These are phyloP conservation scores for Tylopilus subfusipes DNA, from an alignment of 768 basidiomycete genomes.

Conservation along the genomic window DNA sequence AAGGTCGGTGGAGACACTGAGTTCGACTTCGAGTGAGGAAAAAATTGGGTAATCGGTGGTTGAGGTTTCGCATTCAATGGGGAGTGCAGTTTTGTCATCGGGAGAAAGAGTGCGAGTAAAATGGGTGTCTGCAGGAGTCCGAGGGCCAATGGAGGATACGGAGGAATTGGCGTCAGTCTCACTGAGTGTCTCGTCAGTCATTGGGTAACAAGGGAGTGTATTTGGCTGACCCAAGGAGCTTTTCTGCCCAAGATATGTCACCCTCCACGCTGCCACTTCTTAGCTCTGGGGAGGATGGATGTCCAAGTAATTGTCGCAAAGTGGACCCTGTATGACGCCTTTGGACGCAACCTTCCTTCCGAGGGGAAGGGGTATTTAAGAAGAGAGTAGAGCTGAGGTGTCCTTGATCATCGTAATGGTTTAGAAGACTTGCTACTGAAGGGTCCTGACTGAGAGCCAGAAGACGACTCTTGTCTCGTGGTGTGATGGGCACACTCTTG, in stretches of 20 bases:
- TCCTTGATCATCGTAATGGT: conserved; percentile 72
- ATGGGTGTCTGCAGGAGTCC: conserved; percentile 45
- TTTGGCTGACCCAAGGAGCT: conserved; percentile 55
- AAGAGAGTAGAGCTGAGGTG: conserved; percentile 59
- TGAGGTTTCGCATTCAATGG: conserved; percentile 46
- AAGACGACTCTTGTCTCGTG: conserved; percentile 50
- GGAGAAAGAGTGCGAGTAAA: conserved; percentile 41
- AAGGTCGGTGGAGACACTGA: conserved; percentile 50
- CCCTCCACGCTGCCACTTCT: conserved; percentile 50
- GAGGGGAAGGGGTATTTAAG: conserved; percentile 49
- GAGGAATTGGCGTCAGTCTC: conserved; percentile 44
- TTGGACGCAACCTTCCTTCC: conserved; percentile 45
- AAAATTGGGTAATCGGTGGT: conserved; percentile 40
- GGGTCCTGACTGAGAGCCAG: conserved; percentile 67
- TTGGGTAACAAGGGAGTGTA: neutral
- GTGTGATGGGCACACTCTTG: conserved; percentile 38
- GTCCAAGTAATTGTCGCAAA: conserved; percentile 67
- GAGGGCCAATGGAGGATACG: conserved; percentile 47
- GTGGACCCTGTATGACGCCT: conserved; percentile 66
- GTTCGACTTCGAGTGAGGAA: conserved; percentile 75
- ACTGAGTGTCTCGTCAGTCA: conserved; percentile 28
- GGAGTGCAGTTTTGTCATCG: conserved; percentile 36
- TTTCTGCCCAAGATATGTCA: conserved; percentile 85
- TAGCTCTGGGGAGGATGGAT: conserved; percentile 34
- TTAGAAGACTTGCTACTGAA: conserved; percentile 70